Base-by-base conservation (phyloP, 208 protist genomes). In the Crithidia mellificae region DNA sequence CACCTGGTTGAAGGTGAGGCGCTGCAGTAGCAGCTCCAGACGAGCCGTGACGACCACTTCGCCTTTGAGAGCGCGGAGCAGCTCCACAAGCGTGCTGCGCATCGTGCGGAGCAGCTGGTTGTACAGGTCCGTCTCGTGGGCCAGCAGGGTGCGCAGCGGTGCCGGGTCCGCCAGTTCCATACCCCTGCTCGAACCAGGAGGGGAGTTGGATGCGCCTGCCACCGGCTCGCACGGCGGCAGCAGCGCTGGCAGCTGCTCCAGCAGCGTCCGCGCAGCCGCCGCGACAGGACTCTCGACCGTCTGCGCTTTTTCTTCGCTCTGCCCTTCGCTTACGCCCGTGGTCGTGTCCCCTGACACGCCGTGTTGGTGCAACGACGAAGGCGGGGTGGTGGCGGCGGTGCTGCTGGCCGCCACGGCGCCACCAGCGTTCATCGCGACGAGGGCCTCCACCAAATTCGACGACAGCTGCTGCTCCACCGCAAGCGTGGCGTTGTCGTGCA, bases 401-500 rank as follows among this genome's bases (percentile, higher is more conserved):
- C n/a, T n/a, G n/a, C n/a, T n/a, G n/a, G n/a, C n/a, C n/a, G n/a
- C n/a, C n/a, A 38, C 56, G 14, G 52, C 57, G 25, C 81, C 63
- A 58, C 84, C 78, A 12, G 80, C 54, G 67, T 75, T 81, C 73
- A 85, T 90, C 36, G 56, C 36, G 8, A 90, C 84, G 15, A 90
- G 71, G 20, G 76, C 71, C 25, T 72, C 59, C 9, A 90, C 72
- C 15, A 90, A 59, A 6, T 71, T 73, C 6, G 66, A 70, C 20
- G 84, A 90, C 27, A 75, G 80, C 57, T 77, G 71, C 3, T 81
- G 80, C 58, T 96, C 89, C 20, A 87, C 87, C 17, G 93, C 90
- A 52, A 98, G 97, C 53, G 87, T 88, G 11, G 97, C 96, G 85
- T 98, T 98, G 47, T 67, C 84, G 74, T 99, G 95, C 29, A 99